A percentile compares a stretch with the other conserved stretches of the same genome.
Evolutionary conservation across 2,329 filamentous ascomycete genomes (phyloP).

Genomic region (Grosmannia serpens): DNA sequence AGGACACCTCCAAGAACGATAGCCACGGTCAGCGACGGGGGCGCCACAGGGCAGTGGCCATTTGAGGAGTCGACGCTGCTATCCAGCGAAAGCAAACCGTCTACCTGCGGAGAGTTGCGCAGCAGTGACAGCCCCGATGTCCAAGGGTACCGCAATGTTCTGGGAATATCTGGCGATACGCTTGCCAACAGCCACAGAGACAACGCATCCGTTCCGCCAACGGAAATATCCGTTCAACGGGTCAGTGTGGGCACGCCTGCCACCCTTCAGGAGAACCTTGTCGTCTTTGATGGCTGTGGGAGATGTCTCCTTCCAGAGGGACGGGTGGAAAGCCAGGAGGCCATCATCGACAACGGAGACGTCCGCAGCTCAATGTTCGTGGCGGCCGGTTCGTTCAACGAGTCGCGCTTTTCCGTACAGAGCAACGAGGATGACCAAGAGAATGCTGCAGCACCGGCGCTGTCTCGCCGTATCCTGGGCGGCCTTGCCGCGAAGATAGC

Average conservation of each 20-base stretch:
- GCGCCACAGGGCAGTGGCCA: constrained; percentile 6
- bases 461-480: background rate
- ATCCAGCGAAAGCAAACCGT: constrained; percentile 4
- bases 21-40: background rate
- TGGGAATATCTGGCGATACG: background rate
- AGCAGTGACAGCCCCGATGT: background rate
- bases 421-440: background rate
- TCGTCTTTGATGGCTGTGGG: background rate
- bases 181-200: background rate
- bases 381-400: background rate
- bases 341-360: constrained; percentile 4
- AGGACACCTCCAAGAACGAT: background rate
- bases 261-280: background rate
- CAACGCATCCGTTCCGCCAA: background rate
- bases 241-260: background rate
- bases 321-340: constrained; percentile 7
- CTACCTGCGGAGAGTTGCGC: background rate
- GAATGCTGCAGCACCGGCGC: background rate
- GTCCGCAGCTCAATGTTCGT: background rate
- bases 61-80: constrained; percentile 11
- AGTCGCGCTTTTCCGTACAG: background rate
- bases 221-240: background rate
- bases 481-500: background rate
- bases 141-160: background rate
- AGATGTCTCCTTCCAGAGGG: background rate